Evolutionary conservation across 768 basidiomycete genomes (phyloP).

Genomic region (Leucocoprinus leucothites): DNA sequence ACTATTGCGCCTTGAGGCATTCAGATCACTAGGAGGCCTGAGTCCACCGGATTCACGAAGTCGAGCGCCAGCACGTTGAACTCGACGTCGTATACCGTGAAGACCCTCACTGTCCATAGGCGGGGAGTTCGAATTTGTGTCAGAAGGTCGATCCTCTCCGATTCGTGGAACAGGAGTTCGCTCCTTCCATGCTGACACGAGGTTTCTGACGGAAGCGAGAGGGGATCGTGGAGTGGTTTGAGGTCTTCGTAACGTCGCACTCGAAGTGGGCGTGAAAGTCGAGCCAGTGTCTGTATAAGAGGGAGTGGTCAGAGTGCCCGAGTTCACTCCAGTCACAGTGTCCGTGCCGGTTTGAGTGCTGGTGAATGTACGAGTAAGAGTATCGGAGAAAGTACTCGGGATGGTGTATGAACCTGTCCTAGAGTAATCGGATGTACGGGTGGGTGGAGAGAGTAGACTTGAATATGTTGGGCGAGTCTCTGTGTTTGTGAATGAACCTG

Average conservation of each 20-base stretch:
- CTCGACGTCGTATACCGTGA: constrained; percentile 48
- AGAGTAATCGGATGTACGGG: constrained; percentile 15
- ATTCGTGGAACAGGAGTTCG: constrained; percentile 47
- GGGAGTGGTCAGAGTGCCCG: constrained; percentile 29
- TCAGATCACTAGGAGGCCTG: constrained; percentile 19
- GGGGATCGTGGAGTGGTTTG: constrained; percentile 70
- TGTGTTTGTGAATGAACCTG: constrained; percentile 15
- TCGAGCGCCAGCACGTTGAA: constrained; percentile 33
- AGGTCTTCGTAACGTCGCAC: constrained; percentile 56
- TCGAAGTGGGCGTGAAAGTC: constrained; percentile 39
- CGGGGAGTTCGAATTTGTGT: constrained; percentile 26
- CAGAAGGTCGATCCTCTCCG: constrained; percentile 36
- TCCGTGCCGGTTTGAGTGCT: constrained; percentile 41
- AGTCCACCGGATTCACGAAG: constrained; percentile 29
- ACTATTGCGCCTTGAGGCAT: constrained; percentile 21
- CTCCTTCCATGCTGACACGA: constrained; percentile 80
- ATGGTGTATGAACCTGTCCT: constrained; percentile 18
- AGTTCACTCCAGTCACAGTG: constrained; percentile 30
- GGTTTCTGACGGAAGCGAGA: constrained; percentile 70
- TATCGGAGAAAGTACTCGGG: constrained; percentile 23
- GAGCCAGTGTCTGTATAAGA: constrained; percentile 33
- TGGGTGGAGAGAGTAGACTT: constrained; percentile 17
- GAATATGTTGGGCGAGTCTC: constrained; percentile 19
- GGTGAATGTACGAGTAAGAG: constrained; percentile 28
- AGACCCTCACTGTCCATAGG: constrained; percentile 40